These are phyloP conservation scores for Simmondsia chinensis DNA, from an alignment of 148 eudicot species.

Conservation along the genomic window DNA sequence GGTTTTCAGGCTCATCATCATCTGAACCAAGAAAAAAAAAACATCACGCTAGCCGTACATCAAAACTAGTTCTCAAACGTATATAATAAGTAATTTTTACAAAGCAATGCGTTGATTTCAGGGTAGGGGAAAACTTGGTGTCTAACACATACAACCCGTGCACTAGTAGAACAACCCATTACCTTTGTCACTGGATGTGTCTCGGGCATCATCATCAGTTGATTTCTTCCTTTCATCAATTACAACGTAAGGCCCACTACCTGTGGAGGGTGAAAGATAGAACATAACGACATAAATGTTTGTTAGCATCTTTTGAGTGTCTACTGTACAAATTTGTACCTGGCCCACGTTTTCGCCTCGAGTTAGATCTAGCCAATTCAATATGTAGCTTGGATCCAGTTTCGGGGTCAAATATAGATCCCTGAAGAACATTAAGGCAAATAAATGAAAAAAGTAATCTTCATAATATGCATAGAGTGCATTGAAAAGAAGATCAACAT, in stretches of 20 bases:
- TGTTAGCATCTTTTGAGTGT: no score
- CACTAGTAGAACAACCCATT: conserved; percentile 1
- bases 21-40: no score
- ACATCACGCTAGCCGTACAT: no score
- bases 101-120: no score
- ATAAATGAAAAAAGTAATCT: background rate
- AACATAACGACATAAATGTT: background rate
- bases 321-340: conserved; percentile 21
- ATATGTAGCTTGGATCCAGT: conserved; percentile 63
- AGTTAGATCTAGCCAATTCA: conserved; percentile 89
- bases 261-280: conserved; percentile 23
- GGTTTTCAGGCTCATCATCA: conserved; percentile 48
- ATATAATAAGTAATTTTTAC: no score
- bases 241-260: conserved; percentile 82
- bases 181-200: conserved; percentile 77
- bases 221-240: conserved; percentile 66
- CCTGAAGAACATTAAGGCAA: conserved; percentile 43
- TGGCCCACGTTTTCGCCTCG: conserved; percentile 58
- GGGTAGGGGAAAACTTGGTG: background rate
- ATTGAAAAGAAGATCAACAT: no score
- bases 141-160: background rate
- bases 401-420: conserved; percentile 81
- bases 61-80: no score
- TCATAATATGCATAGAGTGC: no score
- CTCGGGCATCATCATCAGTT: conserved; percentile 28